Conservation (phyloP, 345 rosid species). For the Raphanus sativus region DNA sequence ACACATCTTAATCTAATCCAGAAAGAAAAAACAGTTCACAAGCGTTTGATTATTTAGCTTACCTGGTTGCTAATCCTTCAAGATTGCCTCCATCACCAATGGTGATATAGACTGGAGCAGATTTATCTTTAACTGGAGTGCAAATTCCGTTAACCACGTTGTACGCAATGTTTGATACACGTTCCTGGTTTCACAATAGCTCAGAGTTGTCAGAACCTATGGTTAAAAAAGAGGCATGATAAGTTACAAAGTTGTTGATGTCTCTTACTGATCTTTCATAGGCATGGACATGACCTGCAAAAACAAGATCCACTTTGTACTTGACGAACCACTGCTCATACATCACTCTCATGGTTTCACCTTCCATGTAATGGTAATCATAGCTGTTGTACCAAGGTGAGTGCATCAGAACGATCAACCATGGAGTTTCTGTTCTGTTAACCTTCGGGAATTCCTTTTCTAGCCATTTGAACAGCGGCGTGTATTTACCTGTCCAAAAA, state of each 20-base stretch:
- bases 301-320: conserved; percentile 74
- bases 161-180: conserved; percentile 69
- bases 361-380: conserved; percentile 90
- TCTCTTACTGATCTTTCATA: conserved; percentile 28
- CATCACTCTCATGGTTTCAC: conserved; percentile 90
- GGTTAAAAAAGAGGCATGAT: not conserved
- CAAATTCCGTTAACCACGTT: conserved; percentile 49
- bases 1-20: too few relatives aligned
- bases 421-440: conserved; percentile 81
- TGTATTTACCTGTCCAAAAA: conserved; percentile 55
- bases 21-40: too few relatives aligned
- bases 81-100: conserved; percentile 84
- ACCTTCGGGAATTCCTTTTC: conserved; percentile 70
- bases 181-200: conserved; percentile 50
- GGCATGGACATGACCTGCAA: conserved; percentile 52
- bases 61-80: conserved; percentile 78
- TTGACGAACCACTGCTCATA: conserved; percentile 68
- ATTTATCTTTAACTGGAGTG: conserved; percentile 51
- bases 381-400: conserved; percentile 89
- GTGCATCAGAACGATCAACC: conserved; percentile 83
- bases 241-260: not conserved
- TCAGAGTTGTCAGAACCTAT: not conserved
- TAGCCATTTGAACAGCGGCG: conserved; percentile 78
- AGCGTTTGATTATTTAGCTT: conserved; percentile 14
- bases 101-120: conserved; percentile 74